These are phyloP conservation scores for Arthrobotrys entomopaga DNA, from an alignment of 2,329 filamentous ascomycete genomes.

Conservation along the genomic window DNA sequence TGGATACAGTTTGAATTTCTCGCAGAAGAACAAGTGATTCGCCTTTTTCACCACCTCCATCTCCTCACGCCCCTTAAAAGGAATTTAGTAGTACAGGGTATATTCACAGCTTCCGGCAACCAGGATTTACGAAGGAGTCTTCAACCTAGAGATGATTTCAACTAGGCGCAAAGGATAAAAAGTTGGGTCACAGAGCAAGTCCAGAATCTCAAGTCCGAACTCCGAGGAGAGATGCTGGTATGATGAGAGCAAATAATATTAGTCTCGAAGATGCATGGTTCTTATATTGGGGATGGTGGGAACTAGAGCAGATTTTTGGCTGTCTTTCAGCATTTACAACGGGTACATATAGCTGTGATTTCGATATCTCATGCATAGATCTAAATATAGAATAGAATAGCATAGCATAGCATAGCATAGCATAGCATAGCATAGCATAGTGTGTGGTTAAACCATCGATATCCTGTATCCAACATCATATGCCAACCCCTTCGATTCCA, in stretches of 20 bases:
- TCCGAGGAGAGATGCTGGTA: not conserved
- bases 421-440: slow-evolving; percentile 7
- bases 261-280: slow-evolving; percentile 1
- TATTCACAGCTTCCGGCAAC: too few species aligned
- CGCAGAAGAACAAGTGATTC: slow-evolving; percentile 62
- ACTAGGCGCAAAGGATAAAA: too few species aligned
- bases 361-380: too few species aligned
- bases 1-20: slow-evolving; percentile 93
- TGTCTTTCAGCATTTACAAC: too few species aligned
- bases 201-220: not conserved
- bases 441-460: not conserved
- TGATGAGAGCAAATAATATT: not conserved
- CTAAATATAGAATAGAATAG: slow-evolving; percentile 19
- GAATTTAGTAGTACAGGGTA: too few species aligned
- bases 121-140: too few species aligned
- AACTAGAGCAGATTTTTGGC: not conserved
- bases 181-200: too few species aligned
- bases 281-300: not conserved
- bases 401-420: slow-evolving; percentile 10
- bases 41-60: too few species aligned
- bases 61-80: too few species aligned
- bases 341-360: too few species aligned
- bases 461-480: not conserved
- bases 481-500: too few species aligned
- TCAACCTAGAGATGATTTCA: too few species aligned